Conservation (phyloP, 805 yeast species). For the Candida palmyrensis region DNA sequence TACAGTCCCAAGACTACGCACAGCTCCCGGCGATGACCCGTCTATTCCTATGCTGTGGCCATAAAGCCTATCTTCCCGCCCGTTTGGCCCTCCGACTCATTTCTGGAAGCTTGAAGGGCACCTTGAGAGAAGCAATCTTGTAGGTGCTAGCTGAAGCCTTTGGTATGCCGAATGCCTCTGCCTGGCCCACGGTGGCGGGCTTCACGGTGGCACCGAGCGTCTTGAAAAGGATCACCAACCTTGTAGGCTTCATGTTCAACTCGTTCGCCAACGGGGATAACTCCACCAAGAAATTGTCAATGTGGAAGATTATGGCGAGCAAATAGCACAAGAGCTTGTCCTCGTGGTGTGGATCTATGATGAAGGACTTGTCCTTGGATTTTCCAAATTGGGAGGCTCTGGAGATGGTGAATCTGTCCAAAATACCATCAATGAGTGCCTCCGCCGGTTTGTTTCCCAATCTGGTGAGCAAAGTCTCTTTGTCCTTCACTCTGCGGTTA, state of each 20-base stretch:
- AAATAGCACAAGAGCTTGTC: constrained; percentile 81
- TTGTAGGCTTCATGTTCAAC: constrained; percentile 72
- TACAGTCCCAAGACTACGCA: background rate
- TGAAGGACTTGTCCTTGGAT: constrained; percentile 69
- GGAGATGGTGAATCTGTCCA: constrained; percentile 65
- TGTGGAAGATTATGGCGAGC: constrained; percentile 65
- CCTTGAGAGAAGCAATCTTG: constrained; percentile 78
- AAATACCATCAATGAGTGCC: constrained; percentile 60
- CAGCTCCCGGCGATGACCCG: background rate
- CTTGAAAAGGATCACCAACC: constrained; percentile 61
- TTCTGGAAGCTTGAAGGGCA: constrained; percentile 87
- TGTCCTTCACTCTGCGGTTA: constrained; percentile 58
- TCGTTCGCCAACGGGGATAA: constrained; percentile 81
- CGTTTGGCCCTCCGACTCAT: constrained; percentile 61
- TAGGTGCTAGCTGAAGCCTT: constrained; percentile 55
- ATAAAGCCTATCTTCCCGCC: constrained; percentile 39
- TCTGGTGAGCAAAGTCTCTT: constrained; percentile 54
- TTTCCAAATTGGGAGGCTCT: constrained; percentile 65
- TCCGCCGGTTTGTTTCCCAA: constrained; percentile 68
- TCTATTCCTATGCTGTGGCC: background rate
- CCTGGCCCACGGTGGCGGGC: constrained; percentile 66
- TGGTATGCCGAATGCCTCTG: constrained; percentile 66
- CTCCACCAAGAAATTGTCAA: constrained; percentile 71
- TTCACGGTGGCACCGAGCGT: constrained; percentile 80
- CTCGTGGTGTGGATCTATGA: constrained; percentile 82